phyloP scores from a whole-genome alignment of 345 rosid genomes.

The Bretschneidera sinensis region DNA sequence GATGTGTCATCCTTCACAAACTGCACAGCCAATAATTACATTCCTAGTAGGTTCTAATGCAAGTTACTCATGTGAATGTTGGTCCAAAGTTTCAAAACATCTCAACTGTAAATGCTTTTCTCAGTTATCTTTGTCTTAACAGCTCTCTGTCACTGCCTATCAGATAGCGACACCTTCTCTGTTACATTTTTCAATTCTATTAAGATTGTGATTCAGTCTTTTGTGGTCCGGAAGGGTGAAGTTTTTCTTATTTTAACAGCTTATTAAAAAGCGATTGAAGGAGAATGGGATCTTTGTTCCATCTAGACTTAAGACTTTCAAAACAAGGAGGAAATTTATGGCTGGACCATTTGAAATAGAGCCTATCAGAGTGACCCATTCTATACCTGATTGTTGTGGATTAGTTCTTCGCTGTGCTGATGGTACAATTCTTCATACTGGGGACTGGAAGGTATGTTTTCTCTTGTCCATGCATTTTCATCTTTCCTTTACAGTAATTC shows the following conservation, averaged over 20 bases:
- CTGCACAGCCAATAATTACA: not conserved
- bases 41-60: not conserved
- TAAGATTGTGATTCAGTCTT: not conserved
- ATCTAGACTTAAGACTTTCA: constrained; percentile 80
- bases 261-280: constrained; percentile 90
- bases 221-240: constrained; percentile 9
- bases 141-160: not conserved
- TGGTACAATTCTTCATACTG: constrained; percentile 97
- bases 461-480: constrained; percentile 9
- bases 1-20: too few relatives aligned
- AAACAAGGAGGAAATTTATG: constrained; percentile 58
- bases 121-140: not conserved
- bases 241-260: constrained; percentile 39
- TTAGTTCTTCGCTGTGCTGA: constrained; percentile 93
- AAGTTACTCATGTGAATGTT: not conserved
- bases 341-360: constrained; percentile 99
- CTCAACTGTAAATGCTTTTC: not conserved
- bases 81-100: not conserved
- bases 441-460: constrained; percentile 89
- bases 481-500: constrained; percentile 10
- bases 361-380: constrained; percentile 93
- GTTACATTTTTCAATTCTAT: not conserved
- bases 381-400: constrained; percentile 98
- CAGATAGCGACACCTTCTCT: not conserved
- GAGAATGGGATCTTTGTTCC: constrained; percentile 90